A percentile compares a stretch with the other conserved stretches of the same genome.
Conservation (phyloP, 192 early-diverging fungal species). For the Gaertneriomyces semiglobifer region DNA sequence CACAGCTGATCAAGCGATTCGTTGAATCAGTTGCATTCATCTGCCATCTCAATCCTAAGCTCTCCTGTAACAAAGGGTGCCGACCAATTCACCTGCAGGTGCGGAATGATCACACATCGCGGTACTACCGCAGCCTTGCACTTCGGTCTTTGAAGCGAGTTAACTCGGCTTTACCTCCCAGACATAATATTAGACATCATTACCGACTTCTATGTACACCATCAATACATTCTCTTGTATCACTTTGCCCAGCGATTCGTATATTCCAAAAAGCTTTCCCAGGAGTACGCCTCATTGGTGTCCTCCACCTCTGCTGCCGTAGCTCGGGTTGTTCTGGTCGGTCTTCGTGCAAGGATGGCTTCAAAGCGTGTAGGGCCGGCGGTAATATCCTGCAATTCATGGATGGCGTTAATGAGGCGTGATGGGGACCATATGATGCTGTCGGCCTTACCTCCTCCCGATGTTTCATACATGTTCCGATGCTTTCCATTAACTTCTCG, state of each 20-base stretch:
- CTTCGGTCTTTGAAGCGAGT: too few species aligned
- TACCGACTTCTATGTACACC: neutral
- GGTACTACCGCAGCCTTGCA: too few species aligned
- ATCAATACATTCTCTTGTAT: neutral
- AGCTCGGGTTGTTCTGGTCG: neutral
- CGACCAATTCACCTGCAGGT: too few species aligned
- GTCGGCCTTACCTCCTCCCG: slow-evolving; percentile 2
- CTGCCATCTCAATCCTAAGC: too few species aligned
- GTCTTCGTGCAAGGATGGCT: neutral
- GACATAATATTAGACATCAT: neutral
- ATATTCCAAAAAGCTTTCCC: slow-evolving; percentile 16
- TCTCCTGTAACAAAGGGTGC: too few species aligned
- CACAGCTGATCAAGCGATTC: too few species aligned
- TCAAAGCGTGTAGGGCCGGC: slow-evolving; percentile 4
- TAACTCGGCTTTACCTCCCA: too few species aligned
- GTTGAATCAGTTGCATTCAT: too few species aligned
- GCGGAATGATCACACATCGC: too few species aligned
- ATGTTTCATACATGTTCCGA: slow-evolving; percentile 51
- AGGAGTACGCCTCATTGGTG: neutral
- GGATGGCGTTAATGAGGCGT: neutral
- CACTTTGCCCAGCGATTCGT: slow-evolving; percentile 18
- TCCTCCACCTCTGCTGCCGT: neutral
- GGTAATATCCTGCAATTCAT: slow-evolving; percentile 2
- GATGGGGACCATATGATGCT: neutral
- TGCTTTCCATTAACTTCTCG: slow-evolving; percentile 40